phyloP scores from a whole-genome alignment of 331 rosid genomes.

The Dryas integrifolia region DNA sequence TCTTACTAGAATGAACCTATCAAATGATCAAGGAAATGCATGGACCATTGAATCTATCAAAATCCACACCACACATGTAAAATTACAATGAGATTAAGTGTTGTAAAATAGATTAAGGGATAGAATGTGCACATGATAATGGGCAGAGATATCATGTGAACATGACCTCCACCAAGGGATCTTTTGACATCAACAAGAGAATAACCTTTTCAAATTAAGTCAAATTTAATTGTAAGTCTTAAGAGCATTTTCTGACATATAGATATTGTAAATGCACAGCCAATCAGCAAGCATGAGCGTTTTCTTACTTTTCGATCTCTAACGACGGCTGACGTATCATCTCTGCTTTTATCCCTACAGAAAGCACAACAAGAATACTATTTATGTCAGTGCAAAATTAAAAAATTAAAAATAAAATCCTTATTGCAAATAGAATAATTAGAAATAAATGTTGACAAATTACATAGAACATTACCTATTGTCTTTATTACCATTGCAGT shows the following conservation, averaged over 20 bases:
- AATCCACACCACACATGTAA: not conserved
- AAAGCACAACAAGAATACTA: conserved; percentile 23
- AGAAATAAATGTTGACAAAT: not conserved
- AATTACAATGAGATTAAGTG: not conserved
- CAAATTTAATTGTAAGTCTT: not conserved
- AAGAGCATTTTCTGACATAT: not conserved
- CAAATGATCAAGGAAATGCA: not conserved
- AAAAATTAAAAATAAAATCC: not conserved
- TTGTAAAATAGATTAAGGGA: not conserved
- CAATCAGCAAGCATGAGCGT: conserved; percentile 19
- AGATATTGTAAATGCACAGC: not conserved
- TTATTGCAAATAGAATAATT: not conserved
- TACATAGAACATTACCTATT: conserved; percentile 42
- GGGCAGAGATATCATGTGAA: too few species aligned
- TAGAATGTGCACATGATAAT: not conserved
- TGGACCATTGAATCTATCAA: not conserved
- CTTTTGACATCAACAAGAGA: not conserved
- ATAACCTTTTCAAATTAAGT: not conserved
- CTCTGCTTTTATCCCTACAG: conserved; percentile 57
- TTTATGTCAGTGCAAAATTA: conserved; percentile 19
- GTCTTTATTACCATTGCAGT: conserved; percentile 58
- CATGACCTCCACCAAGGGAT: conserved; percentile 1
- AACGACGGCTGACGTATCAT: conserved; percentile 39
- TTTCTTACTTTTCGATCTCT: conserved; percentile 67
- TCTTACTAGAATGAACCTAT: not conserved